These are phyloP conservation scores for Ascochyta fabae DNA, from an alignment of 2,329 filamentous ascomycete species.

Conservation along the genomic window DNA sequence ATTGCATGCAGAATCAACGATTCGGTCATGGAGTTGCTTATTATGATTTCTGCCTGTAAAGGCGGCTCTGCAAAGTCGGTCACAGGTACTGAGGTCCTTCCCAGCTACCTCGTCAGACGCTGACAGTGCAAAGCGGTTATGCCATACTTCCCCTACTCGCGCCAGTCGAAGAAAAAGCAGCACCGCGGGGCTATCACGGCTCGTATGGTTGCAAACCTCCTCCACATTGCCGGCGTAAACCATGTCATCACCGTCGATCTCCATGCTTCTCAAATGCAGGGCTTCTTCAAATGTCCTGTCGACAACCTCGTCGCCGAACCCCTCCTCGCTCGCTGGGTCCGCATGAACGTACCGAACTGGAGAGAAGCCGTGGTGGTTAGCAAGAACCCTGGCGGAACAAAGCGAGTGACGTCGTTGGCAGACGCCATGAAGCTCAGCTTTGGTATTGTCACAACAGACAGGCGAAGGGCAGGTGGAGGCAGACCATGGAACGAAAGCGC, in stretches of 20 bases:
- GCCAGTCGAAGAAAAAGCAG: slow-evolving; percentile 98
- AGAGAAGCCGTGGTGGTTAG: slow-evolving; percentile 92
- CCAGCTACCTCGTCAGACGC: slow-evolving; percentile 14
- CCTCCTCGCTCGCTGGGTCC: slow-evolving; percentile 93
- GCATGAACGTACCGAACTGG: slow-evolving; percentile 86
- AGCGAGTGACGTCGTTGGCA: slow-evolving; percentile 92
- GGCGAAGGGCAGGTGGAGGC: slow-evolving; percentile 50
- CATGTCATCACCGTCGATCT: slow-evolving; percentile 98
- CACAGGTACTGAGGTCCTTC: slow-evolving; percentile 70
- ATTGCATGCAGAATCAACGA: slow-evolving; percentile 77
- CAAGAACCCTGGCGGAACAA: slow-evolving; percentile 97
- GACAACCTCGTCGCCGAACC: slow-evolving; percentile 98
- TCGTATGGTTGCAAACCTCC: slow-evolving; percentile 93
- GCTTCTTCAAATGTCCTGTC: slow-evolving; percentile 96
- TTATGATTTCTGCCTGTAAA: slow-evolving; percentile 99
- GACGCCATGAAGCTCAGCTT: slow-evolving; percentile 98
- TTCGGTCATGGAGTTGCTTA: slow-evolving; percentile 97
- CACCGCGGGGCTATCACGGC: slow-evolving; percentile 96
- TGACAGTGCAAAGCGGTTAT: slow-evolving; percentile 69
- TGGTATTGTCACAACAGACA: slow-evolving; percentile 90
- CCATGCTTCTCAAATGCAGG: slow-evolving; percentile 94
- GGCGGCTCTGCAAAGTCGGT: slow-evolving; percentile 96
- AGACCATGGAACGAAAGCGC: slow-evolving; percentile 77
- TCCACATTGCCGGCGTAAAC: slow-evolving; percentile 91
- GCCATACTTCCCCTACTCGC: slow-evolving; percentile 98